These are phyloP conservation scores for Canna indica DNA, from an alignment of 176 grass and related monocot genomes.

Conservation along the genomic window DNA sequence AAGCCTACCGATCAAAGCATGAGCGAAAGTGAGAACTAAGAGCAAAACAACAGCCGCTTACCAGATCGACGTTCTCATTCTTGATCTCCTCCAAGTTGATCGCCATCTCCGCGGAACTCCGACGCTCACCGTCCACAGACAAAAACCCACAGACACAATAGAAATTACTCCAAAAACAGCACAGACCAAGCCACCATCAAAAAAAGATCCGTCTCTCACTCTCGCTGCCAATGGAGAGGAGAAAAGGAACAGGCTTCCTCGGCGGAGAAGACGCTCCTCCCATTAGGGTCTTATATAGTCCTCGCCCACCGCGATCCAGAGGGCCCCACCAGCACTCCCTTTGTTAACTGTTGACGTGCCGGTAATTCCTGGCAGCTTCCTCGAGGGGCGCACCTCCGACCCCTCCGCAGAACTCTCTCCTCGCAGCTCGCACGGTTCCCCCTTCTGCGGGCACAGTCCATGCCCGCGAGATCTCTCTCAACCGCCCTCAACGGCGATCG, in stretches of 20 bases:
- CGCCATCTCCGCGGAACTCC: not conserved
- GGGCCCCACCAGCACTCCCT: not conserved
- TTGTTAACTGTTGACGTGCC: not conserved
- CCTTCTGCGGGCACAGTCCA: not conserved
- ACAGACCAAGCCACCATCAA: not conserved
- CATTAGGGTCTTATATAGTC: not conserved
- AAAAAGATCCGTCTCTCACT: not conserved
- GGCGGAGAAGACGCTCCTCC: not conserved
- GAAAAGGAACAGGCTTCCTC: not conserved
- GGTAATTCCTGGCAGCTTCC: not conserved
- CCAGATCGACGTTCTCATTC: constrained; percentile 18
- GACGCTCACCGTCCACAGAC: not conserved
- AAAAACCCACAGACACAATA: not conserved
- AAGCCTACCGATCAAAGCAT: not conserved
- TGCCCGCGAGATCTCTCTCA: not conserved
- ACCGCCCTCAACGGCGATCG: not conserved
- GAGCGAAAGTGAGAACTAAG: not conserved
- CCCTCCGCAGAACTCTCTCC: no score
- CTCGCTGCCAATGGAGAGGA: not conserved
- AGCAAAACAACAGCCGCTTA: not conserved
- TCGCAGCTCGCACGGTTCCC: not conserved
- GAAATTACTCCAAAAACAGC: not conserved
- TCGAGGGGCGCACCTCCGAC: not conserved
- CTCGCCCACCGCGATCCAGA: not conserved
- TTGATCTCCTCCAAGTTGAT: constrained; percentile 15